These are phyloP conservation scores for Peronospora tabacina DNA, from an alignment of 352 stramenopile species.

Conservation along the genomic window DNA sequence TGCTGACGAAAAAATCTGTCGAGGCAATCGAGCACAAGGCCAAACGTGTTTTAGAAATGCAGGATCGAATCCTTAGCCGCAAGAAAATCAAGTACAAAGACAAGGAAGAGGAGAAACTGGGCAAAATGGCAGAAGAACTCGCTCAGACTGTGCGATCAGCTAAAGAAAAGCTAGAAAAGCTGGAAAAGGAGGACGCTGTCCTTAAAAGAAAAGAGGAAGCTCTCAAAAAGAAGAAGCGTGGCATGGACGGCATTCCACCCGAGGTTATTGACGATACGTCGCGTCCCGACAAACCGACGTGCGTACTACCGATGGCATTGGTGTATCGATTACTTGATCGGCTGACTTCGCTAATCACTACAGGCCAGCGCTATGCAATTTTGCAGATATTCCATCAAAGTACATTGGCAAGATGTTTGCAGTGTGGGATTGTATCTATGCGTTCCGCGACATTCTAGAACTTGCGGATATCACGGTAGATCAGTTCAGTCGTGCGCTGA, in stretches of 20 bases:
- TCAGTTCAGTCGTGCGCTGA: constrained; percentile 52
- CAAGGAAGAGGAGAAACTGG: constrained; percentile 82
- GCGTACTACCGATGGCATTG: constrained; percentile 18
- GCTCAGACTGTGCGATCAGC: constrained; percentile 61
- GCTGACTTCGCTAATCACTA: constrained; percentile 5
- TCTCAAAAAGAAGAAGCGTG: constrained; percentile 75
- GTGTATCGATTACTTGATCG: neutral
- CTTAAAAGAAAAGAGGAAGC: constrained; percentile 76
- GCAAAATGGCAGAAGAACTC: constrained; percentile 68
- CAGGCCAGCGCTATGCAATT: constrained; percentile 48
- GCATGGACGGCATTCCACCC: constrained; percentile 35
- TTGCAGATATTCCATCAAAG: constrained; percentile 40
- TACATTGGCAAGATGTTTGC: constrained; percentile 51
- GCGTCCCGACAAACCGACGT: constrained; percentile 57
- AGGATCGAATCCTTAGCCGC: constrained; percentile 76
- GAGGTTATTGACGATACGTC: constrained; percentile 33
- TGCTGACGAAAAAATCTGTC: constrained; percentile 58
- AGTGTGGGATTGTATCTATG: constrained; percentile 73
- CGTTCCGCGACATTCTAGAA: constrained; percentile 59
- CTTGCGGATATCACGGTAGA: constrained; percentile 55
- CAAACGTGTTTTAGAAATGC: constrained; percentile 82
- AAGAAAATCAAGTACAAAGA: constrained; percentile 89
- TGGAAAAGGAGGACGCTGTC: constrained; percentile 78
- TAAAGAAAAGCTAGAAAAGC: constrained; percentile 80
- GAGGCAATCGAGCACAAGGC: constrained; percentile 81